phyloP scores from a whole-genome alignment of 768 basidiomycete genomes.

The Sutorius australiensis region DNA sequence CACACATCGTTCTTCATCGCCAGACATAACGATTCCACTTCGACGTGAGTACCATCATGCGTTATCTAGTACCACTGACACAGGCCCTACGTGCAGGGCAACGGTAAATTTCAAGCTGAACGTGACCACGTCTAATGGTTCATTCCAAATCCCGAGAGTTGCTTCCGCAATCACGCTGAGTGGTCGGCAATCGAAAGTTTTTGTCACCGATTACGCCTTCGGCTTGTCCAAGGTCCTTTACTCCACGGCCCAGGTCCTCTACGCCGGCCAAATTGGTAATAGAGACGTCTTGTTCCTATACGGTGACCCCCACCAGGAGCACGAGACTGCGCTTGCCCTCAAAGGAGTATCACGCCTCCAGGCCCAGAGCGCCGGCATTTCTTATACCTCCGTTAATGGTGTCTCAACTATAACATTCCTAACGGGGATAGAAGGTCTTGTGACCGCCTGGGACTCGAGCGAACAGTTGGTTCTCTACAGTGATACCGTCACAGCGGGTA shows the following conservation, averaged over 20 bases:
- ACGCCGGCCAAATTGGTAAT: slow-evolving; percentile 55
- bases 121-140: slow-evolving; percentile 49
- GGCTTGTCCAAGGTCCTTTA: slow-evolving; percentile 61
- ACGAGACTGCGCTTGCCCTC: slow-evolving; percentile 49
- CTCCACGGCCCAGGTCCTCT: slow-evolving; percentile 73
- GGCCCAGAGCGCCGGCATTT: slow-evolving; percentile 22
- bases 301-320: slow-evolving; percentile 51
- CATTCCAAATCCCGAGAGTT: slow-evolving; percentile 54
- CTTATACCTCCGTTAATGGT: slow-evolving; percentile 22
- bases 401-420: slow-evolving; percentile 51
- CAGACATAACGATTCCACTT: slow-evolving; percentile 64
- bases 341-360: slow-evolving; percentile 44
- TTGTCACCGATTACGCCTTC: slow-evolving; percentile 70
- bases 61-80: neutral
- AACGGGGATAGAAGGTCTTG: slow-evolving; percentile 52
- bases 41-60: slow-evolving; percentile 44
- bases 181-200: slow-evolving; percentile 71
- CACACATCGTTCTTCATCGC: slow-evolving; percentile 64
- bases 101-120: slow-evolving; percentile 56
- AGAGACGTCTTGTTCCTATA: slow-evolving; percentile 64
- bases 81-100: neutral
- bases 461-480: slow-evolving; percentile 66
- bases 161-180: slow-evolving; percentile 51
- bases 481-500: slow-evolving; percentile 61
- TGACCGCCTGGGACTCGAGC: slow-evolving; percentile 63